Base-by-base conservation (phyloP, 2,329 filamentous ascomycete genomes). In the Clathrospora elynae region DNA sequence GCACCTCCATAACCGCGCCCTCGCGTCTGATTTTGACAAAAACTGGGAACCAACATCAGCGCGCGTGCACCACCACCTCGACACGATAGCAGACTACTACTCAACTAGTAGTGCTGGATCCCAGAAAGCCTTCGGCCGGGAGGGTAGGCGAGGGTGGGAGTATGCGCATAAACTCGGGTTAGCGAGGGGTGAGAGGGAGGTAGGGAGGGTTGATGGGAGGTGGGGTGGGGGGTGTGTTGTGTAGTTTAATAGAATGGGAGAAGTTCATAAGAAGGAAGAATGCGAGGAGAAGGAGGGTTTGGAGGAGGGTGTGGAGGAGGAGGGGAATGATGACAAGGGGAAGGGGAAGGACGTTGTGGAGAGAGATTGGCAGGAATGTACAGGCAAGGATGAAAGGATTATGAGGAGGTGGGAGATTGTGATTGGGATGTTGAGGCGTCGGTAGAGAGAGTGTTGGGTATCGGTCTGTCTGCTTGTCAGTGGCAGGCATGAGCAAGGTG, bases 141-240 rank as follows among this genome's bases (percentile, higher is more conserved):
- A 10, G n/a, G n/a, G n/a, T n/a, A 28, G 11, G 2, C n/a, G 29
- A 5, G 37, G 37, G 11, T 42, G 43, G 37, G 28, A 32, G 3
- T 22, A 5, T 3, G 29, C 13, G 23, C 22, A 42, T 9, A 20
- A 32, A 17, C 22, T 11, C 17, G 17, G 32, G 5, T 5, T 46
- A 1, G 12, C 12, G 18, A 7, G 12, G 7, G 13, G 29, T 14
- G 20, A 46, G 22, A 14, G 6, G 4, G 37, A 46, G 18, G 19
- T 36, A 6, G 43, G 37, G 4, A 20, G 9, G 17, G 23, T 42
- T 8, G 37, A 46, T n/a, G 7, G n/a, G 9, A 19, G 16, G 1
- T 46, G 42, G 42, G 23, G 16, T 23, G 37, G 31, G 12, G 42
- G 36, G 2, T 30, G 20, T 14, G 19, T n/a, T n/a, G n/a, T n/a